A percentile compares a stretch with the other conserved stretches of the same genome.
Evolutionary conservation across 306 rosid species (phyloP).

Genomic region (Quercus mongolica): DNA sequence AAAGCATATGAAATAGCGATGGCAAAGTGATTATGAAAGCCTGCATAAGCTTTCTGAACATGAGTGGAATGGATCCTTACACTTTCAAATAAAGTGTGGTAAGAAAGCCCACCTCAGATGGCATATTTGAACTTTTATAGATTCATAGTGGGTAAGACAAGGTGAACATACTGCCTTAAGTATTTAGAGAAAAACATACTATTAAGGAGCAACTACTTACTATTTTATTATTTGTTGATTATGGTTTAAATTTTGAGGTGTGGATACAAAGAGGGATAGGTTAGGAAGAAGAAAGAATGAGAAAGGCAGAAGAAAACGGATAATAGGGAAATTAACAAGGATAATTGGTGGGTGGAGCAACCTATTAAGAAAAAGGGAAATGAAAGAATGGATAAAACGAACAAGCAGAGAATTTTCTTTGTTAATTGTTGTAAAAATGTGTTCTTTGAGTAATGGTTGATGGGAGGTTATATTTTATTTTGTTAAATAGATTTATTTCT

Average conservation of each 20-base stretch:
- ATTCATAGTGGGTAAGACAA: neutral
- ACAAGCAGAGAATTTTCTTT: neutral
- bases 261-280: neutral
- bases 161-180: neutral
- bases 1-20: neutral
- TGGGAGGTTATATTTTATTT: neutral
- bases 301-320: neutral
- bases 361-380: neutral
- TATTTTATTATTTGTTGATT: neutral
- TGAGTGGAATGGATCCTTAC: neutral
- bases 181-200: neutral
- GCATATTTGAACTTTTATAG: neutral
- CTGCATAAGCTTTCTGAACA: neutral
- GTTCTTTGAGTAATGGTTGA: neutral
- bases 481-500: neutral
- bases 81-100: neutral
- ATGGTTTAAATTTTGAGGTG: neutral
- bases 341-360: neutral
- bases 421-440: neutral
- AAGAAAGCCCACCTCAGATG: neutral
- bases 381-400: neutral
- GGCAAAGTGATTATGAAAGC: neutral
- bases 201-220: neutral
- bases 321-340: neutral
- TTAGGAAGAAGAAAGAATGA: neutral